A percentile compares a stretch with the other conserved stretches of the same genome.
Conservation (phyloP, 2,329 filamentous ascomycete species). For the Claviceps pusilla region DNA sequence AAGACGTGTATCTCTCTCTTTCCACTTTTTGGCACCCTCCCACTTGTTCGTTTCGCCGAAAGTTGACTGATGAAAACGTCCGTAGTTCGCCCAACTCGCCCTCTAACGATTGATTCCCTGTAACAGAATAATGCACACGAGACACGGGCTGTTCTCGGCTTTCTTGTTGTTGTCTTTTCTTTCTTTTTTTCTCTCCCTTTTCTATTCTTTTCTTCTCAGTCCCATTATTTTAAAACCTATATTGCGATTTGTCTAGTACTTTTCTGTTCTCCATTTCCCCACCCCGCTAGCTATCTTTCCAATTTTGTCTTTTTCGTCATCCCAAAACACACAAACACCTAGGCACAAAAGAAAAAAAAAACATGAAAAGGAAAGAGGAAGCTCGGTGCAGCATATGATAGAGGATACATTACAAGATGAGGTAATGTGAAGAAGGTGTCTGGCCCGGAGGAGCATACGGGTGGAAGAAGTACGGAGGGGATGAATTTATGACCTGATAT, state of each 20-base stretch:
- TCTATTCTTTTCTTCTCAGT: background rate
- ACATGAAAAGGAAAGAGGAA: background rate
- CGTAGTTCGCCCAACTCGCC: constrained; percentile 29
- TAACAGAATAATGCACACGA: constrained; percentile 19
- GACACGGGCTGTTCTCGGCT: constrained; percentile 17
- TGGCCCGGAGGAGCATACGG: background rate
- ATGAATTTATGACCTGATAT: background rate
- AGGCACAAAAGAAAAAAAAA: background rate
- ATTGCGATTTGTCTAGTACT: background rate
- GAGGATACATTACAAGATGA: background rate
- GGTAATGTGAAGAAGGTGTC: background rate
- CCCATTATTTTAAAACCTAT: background rate
- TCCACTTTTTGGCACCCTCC: background rate
- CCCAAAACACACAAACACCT: background rate
- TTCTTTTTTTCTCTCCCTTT: background rate
- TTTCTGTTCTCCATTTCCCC: background rate
- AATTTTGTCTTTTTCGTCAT: background rate
- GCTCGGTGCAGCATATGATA: background rate
- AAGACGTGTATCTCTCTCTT: background rate
- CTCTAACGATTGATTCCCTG: constrained; percentile 23
- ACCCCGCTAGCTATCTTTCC: background rate
- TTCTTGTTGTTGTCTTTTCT: background rate
- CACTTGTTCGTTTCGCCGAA: background rate
- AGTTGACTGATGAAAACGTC: background rate
- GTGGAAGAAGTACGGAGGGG: background rate